phyloP scores from a whole-genome alignment of 2,329 filamentous ascomycete genomes.

The Pseudocercospora vitis region DNA sequence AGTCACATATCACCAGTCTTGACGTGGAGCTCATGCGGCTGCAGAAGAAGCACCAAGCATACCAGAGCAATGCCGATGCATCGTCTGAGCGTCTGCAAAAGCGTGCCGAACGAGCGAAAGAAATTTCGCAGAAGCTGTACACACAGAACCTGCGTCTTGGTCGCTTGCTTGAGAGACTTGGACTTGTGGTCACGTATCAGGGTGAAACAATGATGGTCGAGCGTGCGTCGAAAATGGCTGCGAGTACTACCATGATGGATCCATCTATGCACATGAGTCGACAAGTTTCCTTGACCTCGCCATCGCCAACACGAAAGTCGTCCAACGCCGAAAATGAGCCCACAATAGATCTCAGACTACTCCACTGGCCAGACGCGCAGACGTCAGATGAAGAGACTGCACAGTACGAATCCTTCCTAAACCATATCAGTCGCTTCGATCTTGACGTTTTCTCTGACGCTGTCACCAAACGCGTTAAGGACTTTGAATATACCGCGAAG shows the following conservation, averaged over 20 bases:
- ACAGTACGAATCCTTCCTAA: slow-evolving; percentile 73
- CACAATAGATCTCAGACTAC: slow-evolving; percentile 62
- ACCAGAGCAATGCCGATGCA: slow-evolving; percentile 50
- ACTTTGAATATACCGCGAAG: slow-evolving; percentile 87
- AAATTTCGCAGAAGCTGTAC: slow-evolving; percentile 80
- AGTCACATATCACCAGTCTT: slow-evolving; percentile 71
- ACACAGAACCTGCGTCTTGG: slow-evolving; percentile 80
- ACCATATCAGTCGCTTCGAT: slow-evolving; percentile 74
- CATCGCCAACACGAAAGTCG: slow-evolving; percentile 56
- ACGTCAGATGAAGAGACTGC: slow-evolving; percentile 66
- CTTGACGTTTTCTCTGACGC: slow-evolving; percentile 81
- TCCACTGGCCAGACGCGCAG: slow-evolving; percentile 78
- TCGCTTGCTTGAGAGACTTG: slow-evolving; percentile 79
- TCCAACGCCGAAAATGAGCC: slow-evolving; percentile 43
- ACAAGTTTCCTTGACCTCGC: slow-evolving; percentile 57
- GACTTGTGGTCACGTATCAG: slow-evolving; percentile 76
- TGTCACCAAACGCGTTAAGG: slow-evolving; percentile 84
- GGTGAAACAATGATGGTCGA: slow-evolving; percentile 70
- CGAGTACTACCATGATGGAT: slow-evolving; percentile 48
- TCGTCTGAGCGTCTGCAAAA: slow-evolving; percentile 63
- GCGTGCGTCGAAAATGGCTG: slow-evolving; percentile 60
- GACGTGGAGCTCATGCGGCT: slow-evolving; percentile 72
- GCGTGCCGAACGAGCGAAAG: slow-evolving; percentile 72
- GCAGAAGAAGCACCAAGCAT: slow-evolving; percentile 62
- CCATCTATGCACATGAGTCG: slow-evolving; percentile 48